These are phyloP conservation scores for Fragilaria crotonensis DNA, from an alignment of 108 stramenopile genomes.

Conservation along the genomic window DNA sequence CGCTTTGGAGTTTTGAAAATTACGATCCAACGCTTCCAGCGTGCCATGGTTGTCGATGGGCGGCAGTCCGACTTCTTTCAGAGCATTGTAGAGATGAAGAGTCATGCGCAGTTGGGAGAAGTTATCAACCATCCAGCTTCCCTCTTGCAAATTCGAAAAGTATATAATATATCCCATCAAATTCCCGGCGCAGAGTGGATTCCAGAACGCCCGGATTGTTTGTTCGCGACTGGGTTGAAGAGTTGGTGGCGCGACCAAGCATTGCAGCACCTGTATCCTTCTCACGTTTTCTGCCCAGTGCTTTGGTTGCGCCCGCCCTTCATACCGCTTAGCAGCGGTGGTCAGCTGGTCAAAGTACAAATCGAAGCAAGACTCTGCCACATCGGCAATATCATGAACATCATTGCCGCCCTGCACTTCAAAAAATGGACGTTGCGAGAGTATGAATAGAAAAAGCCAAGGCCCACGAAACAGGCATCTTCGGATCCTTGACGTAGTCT, in stretches of 20 bases:
- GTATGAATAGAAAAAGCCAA: slow-evolving; percentile 40
- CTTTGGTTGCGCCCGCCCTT: background rate
- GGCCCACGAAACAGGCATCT: slow-evolving; percentile 32
- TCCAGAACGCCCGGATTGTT: too few relatives aligned
- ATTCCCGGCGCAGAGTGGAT: too few relatives aligned
- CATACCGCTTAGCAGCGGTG: background rate
- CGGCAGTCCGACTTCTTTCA: slow-evolving; percentile 17
- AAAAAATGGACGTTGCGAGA: slow-evolving; percentile 34
- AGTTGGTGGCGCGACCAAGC: too few relatives aligned
- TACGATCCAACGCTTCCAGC: slow-evolving; percentile 19
- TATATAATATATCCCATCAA: too few relatives aligned
- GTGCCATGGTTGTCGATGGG: too few relatives aligned
- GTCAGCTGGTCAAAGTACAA: slow-evolving; percentile 18
- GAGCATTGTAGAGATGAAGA: slow-evolving; percentile 43
- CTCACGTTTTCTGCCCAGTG: slow-evolving; percentile 16
- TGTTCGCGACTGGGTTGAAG: too few relatives aligned
- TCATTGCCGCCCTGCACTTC: slow-evolving; percentile 11
- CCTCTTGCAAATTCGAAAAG: too few relatives aligned
- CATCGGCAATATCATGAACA: slow-evolving; percentile 2
- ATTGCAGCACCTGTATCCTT: too few relatives aligned
- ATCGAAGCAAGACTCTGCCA: slow-evolving; percentile 18
- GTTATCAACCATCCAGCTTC: slow-evolving; percentile 28
- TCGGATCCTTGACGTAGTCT: slow-evolving; percentile 24
- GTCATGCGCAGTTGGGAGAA: slow-evolving; percentile 34
- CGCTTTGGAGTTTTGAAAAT: slow-evolving; percentile 27